Base-by-base conservation (phyloP, 163 green algal genomes). In the Volvox carteri region DNA sequence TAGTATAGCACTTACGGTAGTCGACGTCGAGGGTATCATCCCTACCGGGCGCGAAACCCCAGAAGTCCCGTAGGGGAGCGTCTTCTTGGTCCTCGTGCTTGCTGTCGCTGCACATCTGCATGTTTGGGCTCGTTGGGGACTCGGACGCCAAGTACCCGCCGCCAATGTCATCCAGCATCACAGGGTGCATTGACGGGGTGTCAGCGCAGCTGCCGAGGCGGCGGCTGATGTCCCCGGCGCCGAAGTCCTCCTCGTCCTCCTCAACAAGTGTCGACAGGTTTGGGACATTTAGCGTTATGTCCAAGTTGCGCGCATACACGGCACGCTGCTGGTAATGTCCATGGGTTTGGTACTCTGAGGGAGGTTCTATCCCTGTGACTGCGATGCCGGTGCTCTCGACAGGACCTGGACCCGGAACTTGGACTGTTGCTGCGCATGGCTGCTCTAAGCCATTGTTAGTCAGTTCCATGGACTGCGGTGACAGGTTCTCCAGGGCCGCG, bases 11-110 rank as follows among this genome's bases (percentile, higher is more conserved):
- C 81, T 87, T n/a, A 87, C 81, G 28, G 41, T 42, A 89, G 72
- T 67, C 76, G n/a, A 96, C 90, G 33, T 97, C 94, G 50, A 96
- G 39, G 4, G 95, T 97, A 87, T 97, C 95, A 12, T 97, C 95
- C 2, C 90, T 88, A 0, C 95, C 95, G 4, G 95, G 95, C 14
- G 92, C 93, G 91, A 97, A 96, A 58, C 95, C 95, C 95, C 95
- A 97, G 78, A 95, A 95, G 75, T 93, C 92, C 44, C 88, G 87
- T 9, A 73, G 12, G 37, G 84, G 84, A 23, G 92, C 77, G 1
- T 41, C 72, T n/a, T 76, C 87, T 2, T 79, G 78, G 4, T 74
- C 65, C 6, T 44, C 33, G n/a, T 33, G 48, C 9, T 21, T 16
- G 4, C 39, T 68, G 30, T 21, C 25, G 2, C 46, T 3, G n/a